Percentiles rank a stretch among this genome's conserved stretches.
Evolutionary conservation across 169 alveolate genomes (phyloP).

Genomic region (Eimeria acervulina): DNA sequence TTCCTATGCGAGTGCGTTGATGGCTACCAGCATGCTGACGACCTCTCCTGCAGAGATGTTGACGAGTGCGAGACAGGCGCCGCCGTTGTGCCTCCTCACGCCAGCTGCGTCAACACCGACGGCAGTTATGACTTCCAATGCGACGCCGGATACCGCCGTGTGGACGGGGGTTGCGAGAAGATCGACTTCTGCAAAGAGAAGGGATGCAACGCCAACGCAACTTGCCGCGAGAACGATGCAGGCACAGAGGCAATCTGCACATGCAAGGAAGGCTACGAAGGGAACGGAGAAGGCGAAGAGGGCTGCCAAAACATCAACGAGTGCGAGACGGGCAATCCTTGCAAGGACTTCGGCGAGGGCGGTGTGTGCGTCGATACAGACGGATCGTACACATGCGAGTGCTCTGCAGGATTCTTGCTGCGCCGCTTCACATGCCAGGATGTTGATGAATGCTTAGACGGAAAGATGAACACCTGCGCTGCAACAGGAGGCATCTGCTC

Average conservation of each 20-base stretch:
- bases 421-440: constrained; percentile 79
- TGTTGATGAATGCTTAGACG: constrained; percentile 85
- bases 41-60: constrained; percentile 37
- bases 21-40: constrained; percentile 74
- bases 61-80: constrained; percentile 77
- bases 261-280: constrained; percentile 83
- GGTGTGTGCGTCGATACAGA: constrained; percentile 83
- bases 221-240: constrained; percentile 84
- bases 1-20: constrained; percentile 84
- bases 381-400: constrained; percentile 85
- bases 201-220: constrained; percentile 60
- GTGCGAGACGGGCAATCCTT: constrained; percentile 23
- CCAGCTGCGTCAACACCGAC: constrained; percentile 70
- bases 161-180: constrained; percentile 56
- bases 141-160: constrained; percentile 57
- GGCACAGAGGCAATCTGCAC: constrained; percentile 86
- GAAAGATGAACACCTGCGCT: constrained; percentile 80
- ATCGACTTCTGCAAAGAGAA: constrained; percentile 75
- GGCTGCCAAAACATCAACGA: constrained; percentile 81
- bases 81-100: constrained; percentile 23
- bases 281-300: constrained; percentile 54
- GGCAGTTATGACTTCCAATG: constrained; percentile 76
- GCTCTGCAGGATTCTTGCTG: constrained; percentile 80
- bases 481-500: constrained; percentile 81
- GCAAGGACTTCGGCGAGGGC: constrained; percentile 33